Evolutionary conservation across 768 basidiomycete genomes (phyloP).

Genomic region (Mrakia frigida): DNA sequence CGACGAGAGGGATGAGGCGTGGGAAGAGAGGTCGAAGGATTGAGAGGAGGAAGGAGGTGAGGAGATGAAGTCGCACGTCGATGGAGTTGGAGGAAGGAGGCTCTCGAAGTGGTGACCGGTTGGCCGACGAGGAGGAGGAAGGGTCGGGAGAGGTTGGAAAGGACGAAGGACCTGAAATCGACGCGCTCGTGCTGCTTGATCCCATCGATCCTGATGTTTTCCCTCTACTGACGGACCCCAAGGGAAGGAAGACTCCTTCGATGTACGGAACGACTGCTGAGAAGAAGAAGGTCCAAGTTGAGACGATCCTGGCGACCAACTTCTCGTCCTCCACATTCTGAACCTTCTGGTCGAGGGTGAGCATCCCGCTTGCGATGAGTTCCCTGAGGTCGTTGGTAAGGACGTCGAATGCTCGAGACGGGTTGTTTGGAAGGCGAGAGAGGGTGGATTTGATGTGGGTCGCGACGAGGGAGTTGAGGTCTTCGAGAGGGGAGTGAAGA

Average conservation of each 20-base stretch:
- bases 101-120: background rate
- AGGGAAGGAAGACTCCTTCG: constrained; percentile 39
- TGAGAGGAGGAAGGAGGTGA: constrained; percentile 29
- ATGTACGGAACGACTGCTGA: constrained; percentile 73
- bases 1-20: constrained; percentile 15
- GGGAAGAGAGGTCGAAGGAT: constrained; percentile 25
- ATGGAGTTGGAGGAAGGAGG: background rate
- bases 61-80: constrained; percentile 29
- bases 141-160: background rate
- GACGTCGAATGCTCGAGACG: constrained; percentile 64
- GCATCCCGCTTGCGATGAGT: constrained; percentile 80
- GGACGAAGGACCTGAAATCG: background rate
- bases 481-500: constrained; percentile 79
- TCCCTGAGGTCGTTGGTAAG: constrained; percentile 76
- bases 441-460: constrained; percentile 70
- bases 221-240: constrained; percentile 19
- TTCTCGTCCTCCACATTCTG: constrained; percentile 69
- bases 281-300: constrained; percentile 92
- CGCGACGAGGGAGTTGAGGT: constrained; percentile 74
- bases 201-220: background rate
- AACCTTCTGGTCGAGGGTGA: constrained; percentile 82
- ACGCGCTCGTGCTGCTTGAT: background rate
- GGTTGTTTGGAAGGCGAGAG: constrained; percentile 50
- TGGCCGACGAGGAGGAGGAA: background rate
- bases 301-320: constrained; percentile 69